Evolutionary conservation across 2,329 filamentous ascomycete species (phyloP), one percentile per base, ranked within the genome.

Genomic region (Emmonsia crescens): DNA sequence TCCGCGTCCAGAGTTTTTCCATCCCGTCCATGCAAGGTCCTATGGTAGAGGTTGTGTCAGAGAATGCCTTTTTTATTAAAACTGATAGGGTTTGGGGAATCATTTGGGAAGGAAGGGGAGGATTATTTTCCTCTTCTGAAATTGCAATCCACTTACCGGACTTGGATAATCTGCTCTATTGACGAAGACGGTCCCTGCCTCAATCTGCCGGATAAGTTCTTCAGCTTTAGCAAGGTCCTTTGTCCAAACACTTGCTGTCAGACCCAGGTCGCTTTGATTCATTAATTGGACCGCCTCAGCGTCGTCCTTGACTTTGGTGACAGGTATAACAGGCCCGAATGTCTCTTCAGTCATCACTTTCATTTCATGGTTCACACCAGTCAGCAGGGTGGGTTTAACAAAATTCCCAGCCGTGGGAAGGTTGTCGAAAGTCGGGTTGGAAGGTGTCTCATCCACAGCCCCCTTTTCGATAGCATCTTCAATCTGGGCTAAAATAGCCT

Each of bases 241-340:
- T 62, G 91, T 96, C 93, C 93, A 97, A 69, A 97, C 91, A 70
- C 91, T 96, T n/a, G 92, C 93, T 3, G 93, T 96, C 64, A 97
- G 81, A 5, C 93, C 93, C 72, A 96, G 96, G 66, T 96, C 87
- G 76, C 89, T 94, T 73, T 96, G 91, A 70, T 96, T 96, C 91
- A 97, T 96, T 58, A 93, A 77, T 67, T 80, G 78, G 64, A 96
- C 78, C 1, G 93, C 93, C 75, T 96, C 91, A 21, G 83, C 83
- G 70, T 96, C 93, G 67, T 80, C 80, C 71, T 85, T 84, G 64
- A 96, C 92, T 74, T 89, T 89, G 86, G 93, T 90, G 21, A 96
- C 85, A 0, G 92, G 88, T 68, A 97, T 93, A 21, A 96, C 85
- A 1, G 93, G 93, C 0, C 93, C 93, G 72, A 97, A 97, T 0